Evolutionary conservation across 306 rosid genomes (phyloP).

Genomic region (Lupinus albus): DNA sequence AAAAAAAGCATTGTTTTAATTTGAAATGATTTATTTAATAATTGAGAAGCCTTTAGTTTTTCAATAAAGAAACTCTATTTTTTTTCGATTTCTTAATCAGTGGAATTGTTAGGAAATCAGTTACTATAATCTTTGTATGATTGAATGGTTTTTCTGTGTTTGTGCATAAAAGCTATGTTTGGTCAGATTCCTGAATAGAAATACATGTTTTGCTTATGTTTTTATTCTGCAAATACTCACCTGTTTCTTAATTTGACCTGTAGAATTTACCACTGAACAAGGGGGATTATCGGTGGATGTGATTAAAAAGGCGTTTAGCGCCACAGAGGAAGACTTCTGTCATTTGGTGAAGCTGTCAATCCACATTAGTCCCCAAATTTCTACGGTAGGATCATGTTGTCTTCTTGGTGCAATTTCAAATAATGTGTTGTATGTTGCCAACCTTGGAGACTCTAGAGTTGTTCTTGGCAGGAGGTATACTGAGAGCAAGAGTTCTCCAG

Average conservation of each 20-base stretch:
- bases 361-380: constrained; percentile 67
- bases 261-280: constrained; percentile 80
- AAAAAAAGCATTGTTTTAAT: no score
- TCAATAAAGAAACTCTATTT: no score
- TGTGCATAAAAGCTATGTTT: neutral
- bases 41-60: no score
- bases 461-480: constrained; percentile 75
- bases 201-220: neutral
- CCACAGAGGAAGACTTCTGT: constrained; percentile 82
- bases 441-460: constrained; percentile 92
- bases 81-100: no score
- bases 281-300: constrained; percentile 87
- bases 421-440: constrained; percentile 74
- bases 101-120: neutral
- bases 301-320: constrained; percentile 82
- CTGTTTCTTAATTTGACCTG: constrained; percentile 35
- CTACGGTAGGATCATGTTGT: constrained; percentile 92
- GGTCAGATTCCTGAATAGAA: neutral
- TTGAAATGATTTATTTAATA: no score
- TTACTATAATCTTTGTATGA: neutral
- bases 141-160: neutral
- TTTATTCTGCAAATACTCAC: neutral
- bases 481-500: constrained; percentile 33
- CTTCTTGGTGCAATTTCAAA: constrained; percentile 86
- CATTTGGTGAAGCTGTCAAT: constrained; percentile 70